These are phyloP conservation scores for Xylariaceae sp. DNA, from an alignment of 2,329 filamentous ascomycete genomes.

Conservation along the genomic window DNA sequence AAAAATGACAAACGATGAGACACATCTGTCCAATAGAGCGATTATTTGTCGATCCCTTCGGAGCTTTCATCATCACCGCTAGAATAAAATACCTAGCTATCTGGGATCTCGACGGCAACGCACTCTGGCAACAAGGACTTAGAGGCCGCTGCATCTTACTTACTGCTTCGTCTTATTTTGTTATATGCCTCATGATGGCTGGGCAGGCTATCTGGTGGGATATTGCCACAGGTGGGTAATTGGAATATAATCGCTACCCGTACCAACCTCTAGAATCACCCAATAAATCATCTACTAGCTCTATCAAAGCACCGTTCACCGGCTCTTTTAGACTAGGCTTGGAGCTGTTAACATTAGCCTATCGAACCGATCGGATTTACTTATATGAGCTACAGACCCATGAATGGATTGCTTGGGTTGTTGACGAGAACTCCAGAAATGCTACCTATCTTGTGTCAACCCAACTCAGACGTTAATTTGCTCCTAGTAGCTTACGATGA, in stretches of 20 bases:
- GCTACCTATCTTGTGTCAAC: not conserved
- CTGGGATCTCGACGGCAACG: not conserved
- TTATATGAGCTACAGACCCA: slow-evolving; percentile 3
- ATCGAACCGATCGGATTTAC: not conserved
- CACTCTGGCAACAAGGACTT: not conserved
- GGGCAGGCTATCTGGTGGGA: not conserved
- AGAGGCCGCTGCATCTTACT: not conserved
- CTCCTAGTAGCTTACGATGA: slow-evolving; percentile 5
- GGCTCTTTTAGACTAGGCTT: not conserved
- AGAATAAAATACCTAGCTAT: not conserved
- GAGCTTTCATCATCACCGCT: not conserved
- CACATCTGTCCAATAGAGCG: not conserved
- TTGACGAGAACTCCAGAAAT: not conserved
- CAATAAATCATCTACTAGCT: not conserved
- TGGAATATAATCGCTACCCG: not conserved
- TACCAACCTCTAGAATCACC: too few species aligned
- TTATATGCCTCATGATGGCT: not conserved
- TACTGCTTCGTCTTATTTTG: not conserved
- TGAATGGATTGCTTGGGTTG: not conserved
- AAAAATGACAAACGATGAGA: not conserved
- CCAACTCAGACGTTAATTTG: not conserved
- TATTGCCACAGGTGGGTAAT: not conserved
- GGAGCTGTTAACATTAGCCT: not conserved
- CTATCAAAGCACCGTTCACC: not conserved
- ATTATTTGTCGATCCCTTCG: not conserved